Evolutionary conservation across 768 basidiomycete genomes (phyloP).

Genomic region (Hypsizygus marmoreus): DNA sequence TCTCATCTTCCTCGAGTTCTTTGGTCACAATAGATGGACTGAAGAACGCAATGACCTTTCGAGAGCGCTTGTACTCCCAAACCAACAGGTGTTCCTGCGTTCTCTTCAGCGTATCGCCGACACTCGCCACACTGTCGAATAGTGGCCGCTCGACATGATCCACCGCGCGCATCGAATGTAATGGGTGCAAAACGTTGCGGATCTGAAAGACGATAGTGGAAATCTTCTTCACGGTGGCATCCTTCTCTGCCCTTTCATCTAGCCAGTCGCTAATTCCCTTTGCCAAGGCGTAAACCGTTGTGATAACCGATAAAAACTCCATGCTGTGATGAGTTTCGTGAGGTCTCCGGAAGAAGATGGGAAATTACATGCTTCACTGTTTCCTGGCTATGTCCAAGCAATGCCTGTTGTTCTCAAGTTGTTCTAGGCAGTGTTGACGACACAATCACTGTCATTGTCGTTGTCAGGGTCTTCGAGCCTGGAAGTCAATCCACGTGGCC

Average conservation of each 20-base stretch:
- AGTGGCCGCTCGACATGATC: slow-evolving; percentile 9
- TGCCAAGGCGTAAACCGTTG: slow-evolving; percentile 16
- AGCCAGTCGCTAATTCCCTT: slow-evolving; percentile 15
- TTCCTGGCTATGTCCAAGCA: too few species aligned
- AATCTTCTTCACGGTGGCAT: slow-evolving; percentile 17
- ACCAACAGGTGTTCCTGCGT: slow-evolving; percentile 21
- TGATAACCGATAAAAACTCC: slow-evolving; percentile 16
- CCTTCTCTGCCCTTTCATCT: slow-evolving; percentile 15
- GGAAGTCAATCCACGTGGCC: too few species aligned
- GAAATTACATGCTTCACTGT: too few species aligned
- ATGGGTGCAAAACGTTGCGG: slow-evolving; percentile 18
- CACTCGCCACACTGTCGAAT: slow-evolving; percentile 14
- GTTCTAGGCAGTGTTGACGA: too few species aligned
- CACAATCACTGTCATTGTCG: too few species aligned
- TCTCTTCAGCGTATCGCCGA: slow-evolving; percentile 20
- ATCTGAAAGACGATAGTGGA: slow-evolving; percentile 17
- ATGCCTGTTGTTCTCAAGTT: too few species aligned
- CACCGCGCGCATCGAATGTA: not conserved
- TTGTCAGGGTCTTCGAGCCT: too few species aligned
- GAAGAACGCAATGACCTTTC: slow-evolving; percentile 19
- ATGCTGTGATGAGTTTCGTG: too few species aligned
- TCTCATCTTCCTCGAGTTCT: slow-evolving; percentile 24
- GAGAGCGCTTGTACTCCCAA: slow-evolving; percentile 16
- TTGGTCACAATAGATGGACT: slow-evolving; percentile 20
- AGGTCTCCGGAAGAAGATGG: too few species aligned